These are phyloP conservation scores for Deakozyma indianensis DNA, from an alignment of 805 yeast species.

Conservation along the genomic window DNA sequence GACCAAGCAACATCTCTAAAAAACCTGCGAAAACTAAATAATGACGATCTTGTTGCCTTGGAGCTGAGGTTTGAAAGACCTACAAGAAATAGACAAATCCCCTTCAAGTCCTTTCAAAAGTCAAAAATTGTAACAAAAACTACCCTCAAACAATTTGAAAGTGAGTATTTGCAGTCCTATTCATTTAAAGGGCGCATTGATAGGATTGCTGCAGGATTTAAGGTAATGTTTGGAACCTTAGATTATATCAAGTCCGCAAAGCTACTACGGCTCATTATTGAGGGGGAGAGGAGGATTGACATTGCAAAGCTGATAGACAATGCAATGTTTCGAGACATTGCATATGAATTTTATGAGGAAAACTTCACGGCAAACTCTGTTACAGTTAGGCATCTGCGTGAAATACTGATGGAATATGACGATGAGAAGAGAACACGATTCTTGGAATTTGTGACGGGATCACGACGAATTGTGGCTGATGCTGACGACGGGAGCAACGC, in stretches of 20 bases:
- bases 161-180: neutral
- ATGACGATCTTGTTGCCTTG: neutral
- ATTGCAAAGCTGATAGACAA: neutral
- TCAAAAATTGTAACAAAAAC: neutral
- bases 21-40: neutral
- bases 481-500: conserved; percentile 27
- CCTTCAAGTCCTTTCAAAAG: neutral
- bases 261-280: neutral
- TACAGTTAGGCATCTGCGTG: conserved; percentile 37
- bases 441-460: conserved; percentile 1
- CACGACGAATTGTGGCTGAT: conserved; percentile 19
- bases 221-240: neutral
- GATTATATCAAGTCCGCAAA: neutral
- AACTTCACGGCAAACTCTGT: neutral
- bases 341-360: neutral
- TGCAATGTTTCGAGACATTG: neutral
- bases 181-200: neutral
- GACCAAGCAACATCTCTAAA: neutral
- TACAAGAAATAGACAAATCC: neutral
- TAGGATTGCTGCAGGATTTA: neutral
- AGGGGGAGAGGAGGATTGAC: neutral
- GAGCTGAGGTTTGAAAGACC: neutral
- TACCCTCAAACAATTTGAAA: neutral
- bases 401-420: conserved; percentile 28
- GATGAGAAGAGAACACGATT: conserved; percentile 12